Base-by-base conservation (phyloP, 345 rosid genomes). In the Murraya paniculata region DNA sequence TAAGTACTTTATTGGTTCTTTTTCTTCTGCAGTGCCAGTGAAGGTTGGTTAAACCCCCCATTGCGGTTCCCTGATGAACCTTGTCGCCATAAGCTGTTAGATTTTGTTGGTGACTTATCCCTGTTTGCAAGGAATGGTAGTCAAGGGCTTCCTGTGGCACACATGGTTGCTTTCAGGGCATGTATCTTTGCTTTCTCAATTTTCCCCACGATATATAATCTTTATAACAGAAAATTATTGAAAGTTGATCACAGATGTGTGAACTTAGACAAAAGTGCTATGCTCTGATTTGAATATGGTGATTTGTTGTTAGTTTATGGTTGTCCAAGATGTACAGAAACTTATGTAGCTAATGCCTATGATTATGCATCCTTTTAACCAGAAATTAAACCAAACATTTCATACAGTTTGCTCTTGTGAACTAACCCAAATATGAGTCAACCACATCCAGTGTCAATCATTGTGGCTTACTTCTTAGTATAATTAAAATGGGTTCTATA, bases 31-130 rank as follows among this genome's bases (percentile, higher is more conserved):
- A 92, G 98, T 78, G 84, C 79, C 7, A 83, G 85, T 81, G 76
- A 87, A 85, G 99, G 99, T 79, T 93, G 99, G 99, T 79, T 95
- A 88, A 95, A 95, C 75, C 94, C 89, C 7, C 94, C 98, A 1
- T 84, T 92, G 39, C 94, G 75, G 65, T 95, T 89, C 80, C 82
- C 80, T 11, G 83, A 91, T 30, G 98, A 93, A 85, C 92, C 98
- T 55, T 91, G 93, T 85, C 92, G 98, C 36, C 99, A 95, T 79
- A 95, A 95, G 88, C 86, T 87, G 77, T 83, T 95, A 76, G 99
- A 95, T 85, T 88, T 95, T 80, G 77, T 93, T 18, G 98, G 99
- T 19, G 99, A 95, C 78, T 86, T 95, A 73, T 90, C 99, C 73
- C 89, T 95, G 41, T 80, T 85, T 79, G 94, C 94, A 70, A 78